These are phyloP conservation scores for Dothideomycetidae sp. DNA, from an alignment of 2,329 filamentous ascomycete genomes.

Conservation along the genomic window DNA sequence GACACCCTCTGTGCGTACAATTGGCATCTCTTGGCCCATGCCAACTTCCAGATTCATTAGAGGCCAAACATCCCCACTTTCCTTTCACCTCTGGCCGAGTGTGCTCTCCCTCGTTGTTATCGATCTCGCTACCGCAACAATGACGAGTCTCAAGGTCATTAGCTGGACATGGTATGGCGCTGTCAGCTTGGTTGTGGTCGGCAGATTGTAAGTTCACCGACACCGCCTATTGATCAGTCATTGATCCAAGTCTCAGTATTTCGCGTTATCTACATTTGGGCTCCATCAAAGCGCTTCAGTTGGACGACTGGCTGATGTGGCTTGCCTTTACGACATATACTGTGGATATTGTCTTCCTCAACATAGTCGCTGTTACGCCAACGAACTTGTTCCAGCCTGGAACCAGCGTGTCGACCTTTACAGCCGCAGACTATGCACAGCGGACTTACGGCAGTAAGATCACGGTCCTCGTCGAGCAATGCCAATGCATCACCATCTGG, in stretches of 20 bases:
- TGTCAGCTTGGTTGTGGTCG: slow-evolving; percentile 26
- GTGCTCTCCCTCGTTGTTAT: too few relatives aligned
- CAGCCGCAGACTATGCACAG: slow-evolving; percentile 15
- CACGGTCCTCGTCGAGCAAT: slow-evolving; percentile 27
- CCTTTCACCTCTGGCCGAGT: background rate
- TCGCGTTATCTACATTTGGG: slow-evolving; percentile 22
- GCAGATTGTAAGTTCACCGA: slow-evolving; percentile 30
- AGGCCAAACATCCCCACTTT: too few relatives aligned
- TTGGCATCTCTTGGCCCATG: background rate
- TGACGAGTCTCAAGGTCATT: slow-evolving; percentile 6
- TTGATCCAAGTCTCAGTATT: slow-evolving; percentile 1
- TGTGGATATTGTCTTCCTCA: slow-evolving; percentile 34
- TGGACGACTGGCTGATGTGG: slow-evolving; percentile 45
- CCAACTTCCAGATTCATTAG: too few relatives aligned
- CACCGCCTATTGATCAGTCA: too few relatives aligned
- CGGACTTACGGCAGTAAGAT: slow-evolving; percentile 25
- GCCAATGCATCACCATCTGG: slow-evolving; percentile 26
- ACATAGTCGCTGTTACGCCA: slow-evolving; percentile 27
- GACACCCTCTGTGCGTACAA: background rate
- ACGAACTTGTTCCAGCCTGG: slow-evolving; percentile 32
- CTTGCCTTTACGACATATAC: slow-evolving; percentile 37
- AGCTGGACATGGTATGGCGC: slow-evolving; percentile 33
- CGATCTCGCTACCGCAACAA: background rate
- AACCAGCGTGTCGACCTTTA: slow-evolving; percentile 31
- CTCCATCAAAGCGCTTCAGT: slow-evolving; percentile 33